Base-by-base conservation (phyloP, 805 yeast genomes). In the Metschnikowia koreensis region DNA sequence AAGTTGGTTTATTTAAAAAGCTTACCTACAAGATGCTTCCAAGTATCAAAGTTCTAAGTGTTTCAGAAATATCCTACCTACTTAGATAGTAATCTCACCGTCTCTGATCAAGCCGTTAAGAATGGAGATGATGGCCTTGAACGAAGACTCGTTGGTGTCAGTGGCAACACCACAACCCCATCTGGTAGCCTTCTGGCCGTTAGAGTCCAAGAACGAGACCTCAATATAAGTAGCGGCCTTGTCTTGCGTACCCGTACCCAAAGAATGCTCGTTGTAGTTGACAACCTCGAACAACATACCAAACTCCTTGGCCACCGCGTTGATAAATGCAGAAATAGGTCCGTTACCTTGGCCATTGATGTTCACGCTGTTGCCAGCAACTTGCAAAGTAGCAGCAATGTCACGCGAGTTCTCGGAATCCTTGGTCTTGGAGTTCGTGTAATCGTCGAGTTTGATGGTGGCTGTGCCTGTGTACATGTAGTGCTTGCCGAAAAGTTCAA, bases 171-270 rank as follows among this genome's bases (percentile, higher is more conserved):
- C 79, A 58, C 72, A 67, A 27, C 79, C 79, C 79, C 79, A 74
- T 57, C 64, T 63, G 52, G 59, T 60, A 34, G 65, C 66, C 58
- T 62, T 66, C 38, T 64, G 60, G 46, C 69, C 74, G 41, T 75
- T 72, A 36, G 76, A 63, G 53, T 58, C 55, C 55, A 63, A 38
- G 56, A 56, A 65, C 26, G 62, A 55, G 67, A 79, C 81, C 57
- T 81, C 86, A 53, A 92, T 83, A 67, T 80, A 86, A 9, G 92
- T 81, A 42, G 89, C 92, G 60, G 92, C 93, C 68, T 83, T 80
- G 49, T 87, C 82, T 56, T 78, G 79, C 22, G 89, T 79, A 54
- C 89, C 91, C 44, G 82, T 73, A 56, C 91, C 91, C 59, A 86
- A 77, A 52, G 87, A 81, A 67, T 86, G 93, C 69, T 86, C 93